Base-by-base conservation (phyloP, 2,329 filamentous ascomycete genomes). In the Phaeoacremonium minimum region DNA sequence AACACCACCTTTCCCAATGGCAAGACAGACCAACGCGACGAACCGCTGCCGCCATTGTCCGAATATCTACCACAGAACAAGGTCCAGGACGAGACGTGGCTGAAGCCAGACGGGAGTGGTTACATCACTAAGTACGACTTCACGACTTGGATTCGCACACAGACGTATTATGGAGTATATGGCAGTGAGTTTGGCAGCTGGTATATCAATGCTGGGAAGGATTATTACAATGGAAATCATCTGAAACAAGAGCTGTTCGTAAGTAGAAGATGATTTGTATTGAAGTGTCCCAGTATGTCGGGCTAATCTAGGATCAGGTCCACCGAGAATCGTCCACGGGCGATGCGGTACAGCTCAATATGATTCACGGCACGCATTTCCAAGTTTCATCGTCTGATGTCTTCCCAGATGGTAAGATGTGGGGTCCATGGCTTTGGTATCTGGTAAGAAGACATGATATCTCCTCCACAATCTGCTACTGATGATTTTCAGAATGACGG, bases 1-100 rank as follows among this genome's bases (percentile, higher is more conserved):
- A 73, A 73, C 37, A 51, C 50, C 0, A 67, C 65, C 0, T 75
- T 75, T 38, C 54, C 66, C 2, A 61, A 60, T 33, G 71, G 67
- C 1, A 57, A 61, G 28, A 73, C 65, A 0, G 60, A 64, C 29
- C 47, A 66, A 17, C 66, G 63, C 18, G 67, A 74, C 38, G 68
- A 63, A 15, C 45, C 52, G 2, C 53, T 75, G 6, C 70, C 71
- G 1, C 50, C 61, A 0, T 52, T 72, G 6, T 48, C 52, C 3
- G 62, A 70, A 28, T 71, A 72, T 38, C 38, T 55, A 4, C 51
- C 46, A 5, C 58, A 61, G 9, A 70, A 64, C 11, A 73, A 73
- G 30, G 66, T 75, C 4, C 69, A 74, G 45, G 71, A 75, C 49
- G 69, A 75, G 54, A 75, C 71, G 2, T 75, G 69, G 68, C 57